phyloP scores from a whole-genome alignment of 1,139 yeast genomes.

The Pichia kudriavzevii region DNA sequence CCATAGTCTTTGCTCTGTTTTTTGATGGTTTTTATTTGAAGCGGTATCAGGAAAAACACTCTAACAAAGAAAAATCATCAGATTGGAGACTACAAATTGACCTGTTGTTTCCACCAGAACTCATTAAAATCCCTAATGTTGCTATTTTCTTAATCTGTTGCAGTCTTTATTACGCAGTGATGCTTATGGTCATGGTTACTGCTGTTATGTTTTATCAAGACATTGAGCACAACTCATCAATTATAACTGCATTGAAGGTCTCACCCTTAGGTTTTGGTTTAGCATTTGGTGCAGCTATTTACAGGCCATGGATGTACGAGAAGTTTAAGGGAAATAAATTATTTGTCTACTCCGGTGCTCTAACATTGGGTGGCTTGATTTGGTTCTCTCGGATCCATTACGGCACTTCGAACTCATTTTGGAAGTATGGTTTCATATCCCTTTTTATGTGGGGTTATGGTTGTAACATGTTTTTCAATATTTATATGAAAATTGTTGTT shows the following conservation, averaged over 20 bases:
- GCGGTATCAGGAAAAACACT: conserved; percentile 13
- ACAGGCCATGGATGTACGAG: conserved; percentile 10
- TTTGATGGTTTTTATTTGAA: conserved; percentile 18
- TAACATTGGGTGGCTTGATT: conserved; percentile 16
- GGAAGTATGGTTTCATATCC: conserved; percentile 26
- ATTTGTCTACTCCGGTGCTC: conserved; percentile 16
- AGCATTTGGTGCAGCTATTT: conserved; percentile 12
- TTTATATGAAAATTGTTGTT: conserved; percentile 21
- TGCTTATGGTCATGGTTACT: conserved; percentile 8
- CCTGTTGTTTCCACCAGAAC: conserved; percentile 21
- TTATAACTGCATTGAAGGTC: conserved; percentile 26
- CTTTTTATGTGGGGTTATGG: conserved; percentile 19
- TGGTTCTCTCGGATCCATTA: conserved; percentile 24
- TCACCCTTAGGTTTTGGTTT: conserved; percentile 21
- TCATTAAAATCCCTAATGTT: conserved; percentile 17
- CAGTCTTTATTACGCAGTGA: conserved; percentile 11
- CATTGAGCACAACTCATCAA: conserved; percentile 18
- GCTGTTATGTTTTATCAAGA: conserved; percentile 16
- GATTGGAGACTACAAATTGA: conserved; percentile 18
- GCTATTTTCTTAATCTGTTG: conserved; percentile 12
- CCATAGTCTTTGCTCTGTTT: conserved; percentile 18
- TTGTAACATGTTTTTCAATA: conserved; percentile 18
- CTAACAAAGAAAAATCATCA: neutral
- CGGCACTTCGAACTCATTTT: conserved; percentile 18
- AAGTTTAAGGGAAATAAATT: conserved; percentile 18